Evolutionary conservation across 1,284 basidiomycete species (phyloP).

Genomic region (Peniophora sp.): DNA sequence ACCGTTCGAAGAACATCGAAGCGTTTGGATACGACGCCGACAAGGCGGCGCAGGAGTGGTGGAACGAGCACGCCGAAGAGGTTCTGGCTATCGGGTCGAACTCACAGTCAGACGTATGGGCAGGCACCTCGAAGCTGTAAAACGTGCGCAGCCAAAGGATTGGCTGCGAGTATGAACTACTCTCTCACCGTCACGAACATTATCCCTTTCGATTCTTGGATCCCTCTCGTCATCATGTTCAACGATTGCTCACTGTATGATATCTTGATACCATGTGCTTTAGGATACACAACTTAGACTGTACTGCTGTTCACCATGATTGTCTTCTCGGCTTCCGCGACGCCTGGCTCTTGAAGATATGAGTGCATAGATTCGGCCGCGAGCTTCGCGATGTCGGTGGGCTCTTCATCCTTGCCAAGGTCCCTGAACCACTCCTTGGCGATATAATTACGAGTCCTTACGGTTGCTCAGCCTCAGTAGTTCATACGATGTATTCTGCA

Average conservation of each 20-base stretch:
- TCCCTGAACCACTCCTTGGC: constrained; percentile 2
- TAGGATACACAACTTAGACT: not conserved
- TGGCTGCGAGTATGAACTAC: no score
- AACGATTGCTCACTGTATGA: no score
- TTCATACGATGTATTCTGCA: not conserved
- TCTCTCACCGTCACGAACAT: no score
- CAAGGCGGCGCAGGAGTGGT: constrained; percentile 39
- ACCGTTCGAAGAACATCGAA: constrained; percentile 31
- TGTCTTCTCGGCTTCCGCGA: constrained; percentile 2
- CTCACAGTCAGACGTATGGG: not conserved
- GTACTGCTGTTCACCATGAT: not conserved
- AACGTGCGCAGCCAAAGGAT: no score
- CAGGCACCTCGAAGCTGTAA: no score
- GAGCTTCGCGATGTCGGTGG: not conserved
- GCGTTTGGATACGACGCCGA: constrained; percentile 49
- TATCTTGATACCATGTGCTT: no score
- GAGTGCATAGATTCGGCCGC: not conserved
- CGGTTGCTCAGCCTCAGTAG: not conserved
- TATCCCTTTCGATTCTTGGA: no score
- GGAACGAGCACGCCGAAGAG: constrained; percentile 24
- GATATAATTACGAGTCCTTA: constrained; percentile 2
- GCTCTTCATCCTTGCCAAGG: constrained; percentile 1
- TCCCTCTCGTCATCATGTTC: no score
- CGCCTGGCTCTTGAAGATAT: constrained; percentile 3
- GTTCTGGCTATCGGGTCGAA: not conserved